These are phyloP conservation scores for Cudoniella acicularis DNA, from an alignment of 495 filamentous ascomycete genomes.

Conservation along the genomic window DNA sequence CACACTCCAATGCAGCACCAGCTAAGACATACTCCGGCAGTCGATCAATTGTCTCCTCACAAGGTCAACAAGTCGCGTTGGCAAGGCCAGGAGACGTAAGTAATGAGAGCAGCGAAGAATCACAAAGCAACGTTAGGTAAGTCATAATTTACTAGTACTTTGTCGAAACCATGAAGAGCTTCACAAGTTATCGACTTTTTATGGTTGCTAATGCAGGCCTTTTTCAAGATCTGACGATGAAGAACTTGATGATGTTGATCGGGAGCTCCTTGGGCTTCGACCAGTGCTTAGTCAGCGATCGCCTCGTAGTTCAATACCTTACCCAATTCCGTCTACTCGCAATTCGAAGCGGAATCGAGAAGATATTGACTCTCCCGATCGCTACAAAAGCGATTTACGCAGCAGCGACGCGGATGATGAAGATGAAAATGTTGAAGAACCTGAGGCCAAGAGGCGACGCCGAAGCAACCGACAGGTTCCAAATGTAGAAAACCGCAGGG, in stretches of 20 bases:
- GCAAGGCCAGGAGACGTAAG: not conserved
- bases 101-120: not conserved
- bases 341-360: too few relatives aligned
- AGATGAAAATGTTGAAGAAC: not conserved
- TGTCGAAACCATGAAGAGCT: too few relatives aligned
- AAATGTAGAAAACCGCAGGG: not conserved
- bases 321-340: not conserved
- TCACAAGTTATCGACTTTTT: too few relatives aligned
- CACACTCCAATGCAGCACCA: not conserved
- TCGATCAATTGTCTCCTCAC: not conserved
- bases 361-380: too few relatives aligned
- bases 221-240: not conserved
- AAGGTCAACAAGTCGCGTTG: not conserved
- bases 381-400: too few relatives aligned
- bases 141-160: too few relatives aligned
- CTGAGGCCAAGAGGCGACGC: conserved; percentile 2
- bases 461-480: not conserved
- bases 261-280: not conserved
- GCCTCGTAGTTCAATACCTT: not conserved
- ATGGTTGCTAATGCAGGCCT: too few relatives aligned
- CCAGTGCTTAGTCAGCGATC: not conserved
- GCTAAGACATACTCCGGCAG: not conserved
- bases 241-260: not conserved
- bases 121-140: not conserved
- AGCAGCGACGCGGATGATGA: not conserved